Evolutionary conservation across 1,139 yeast species (phyloP).

Genomic region (Wickerhamiella pararugosa): DNA sequence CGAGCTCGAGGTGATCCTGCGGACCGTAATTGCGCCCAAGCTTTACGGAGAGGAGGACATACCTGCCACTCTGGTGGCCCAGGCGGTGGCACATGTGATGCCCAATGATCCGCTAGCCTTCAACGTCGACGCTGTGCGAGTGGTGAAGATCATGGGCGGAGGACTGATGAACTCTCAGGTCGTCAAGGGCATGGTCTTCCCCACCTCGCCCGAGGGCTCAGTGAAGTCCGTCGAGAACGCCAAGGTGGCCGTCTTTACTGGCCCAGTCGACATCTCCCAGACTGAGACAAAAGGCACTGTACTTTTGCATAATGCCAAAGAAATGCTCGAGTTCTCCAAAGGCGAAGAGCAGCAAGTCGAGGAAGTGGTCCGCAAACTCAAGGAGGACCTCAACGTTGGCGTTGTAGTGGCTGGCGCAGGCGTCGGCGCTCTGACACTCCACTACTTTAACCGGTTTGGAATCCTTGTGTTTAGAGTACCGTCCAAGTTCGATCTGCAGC

Average conservation of each 20-base stretch:
- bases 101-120: slow-evolving; percentile 51
- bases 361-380: slow-evolving; percentile 66
- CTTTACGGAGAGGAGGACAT: slow-evolving; percentile 80
- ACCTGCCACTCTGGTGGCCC: slow-evolving; percentile 66
- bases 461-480: slow-evolving; percentile 80
- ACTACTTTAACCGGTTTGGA: slow-evolving; percentile 75
- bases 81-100: slow-evolving; percentile 67
- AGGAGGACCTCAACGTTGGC: slow-evolving; percentile 71
- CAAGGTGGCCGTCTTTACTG: slow-evolving; percentile 83
- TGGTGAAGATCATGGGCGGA: slow-evolving; percentile 93
- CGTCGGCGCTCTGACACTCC: slow-evolving; percentile 84
- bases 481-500: slow-evolving; percentile 83
- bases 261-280: slow-evolving; percentile 86
- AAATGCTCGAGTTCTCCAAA: slow-evolving; percentile 88
- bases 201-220: slow-evolving; percentile 89
- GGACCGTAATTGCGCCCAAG: slow-evolving; percentile 83
- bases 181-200: slow-evolving; percentile 95
- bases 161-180: slow-evolving; percentile 62
- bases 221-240: slow-evolving; percentile 53
- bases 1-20: slow-evolving; percentile 59
- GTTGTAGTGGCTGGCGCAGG: slow-evolving; percentile 90
- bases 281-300: slow-evolving; percentile 98
- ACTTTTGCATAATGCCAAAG: slow-evolving; percentile 84
- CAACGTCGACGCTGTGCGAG: slow-evolving; percentile 86
- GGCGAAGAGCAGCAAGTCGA: slow-evolving; percentile 95